Percentiles rank a stretch among this genome's conserved stretches.
Conservation (phyloP, 805 yeast species). For the Kuraishia hungarica region DNA sequence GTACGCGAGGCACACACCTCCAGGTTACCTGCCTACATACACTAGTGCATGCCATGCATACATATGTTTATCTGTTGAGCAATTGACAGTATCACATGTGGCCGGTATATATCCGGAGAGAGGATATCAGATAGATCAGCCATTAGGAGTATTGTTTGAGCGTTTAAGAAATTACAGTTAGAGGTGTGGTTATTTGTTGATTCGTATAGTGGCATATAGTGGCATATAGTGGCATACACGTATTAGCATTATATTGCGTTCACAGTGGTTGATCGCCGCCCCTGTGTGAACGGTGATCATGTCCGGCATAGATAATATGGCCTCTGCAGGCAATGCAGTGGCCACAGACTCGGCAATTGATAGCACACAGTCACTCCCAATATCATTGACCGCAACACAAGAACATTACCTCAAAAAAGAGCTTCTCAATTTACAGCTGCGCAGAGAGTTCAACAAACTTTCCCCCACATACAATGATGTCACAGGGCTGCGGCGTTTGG, state of each 20-base stretch:
- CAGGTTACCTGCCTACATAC: not conserved
- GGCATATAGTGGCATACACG: too few species aligned
- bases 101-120: not conserved
- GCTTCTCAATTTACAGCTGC: conserved; percentile 53
- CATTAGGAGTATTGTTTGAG: too few species aligned
- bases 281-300: too few species aligned
- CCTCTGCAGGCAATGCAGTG: not conserved
- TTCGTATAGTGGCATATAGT: too few species aligned
- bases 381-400: conserved; percentile 45
- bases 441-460: conserved; percentile 51
- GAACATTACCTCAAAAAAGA: conserved; percentile 88
- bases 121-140: not conserved
- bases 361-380: not conserved
- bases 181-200: too few species aligned
- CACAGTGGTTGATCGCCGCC: too few species aligned
- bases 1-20: not conserved
- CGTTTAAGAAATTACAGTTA: too few species aligned
- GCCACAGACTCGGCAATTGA: not conserved
- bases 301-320: not conserved
- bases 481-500: conserved; percentile 59
- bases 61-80: not conserved
- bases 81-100: not conserved
- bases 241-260: too few species aligned
- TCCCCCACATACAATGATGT: conserved; percentile 39
- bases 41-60: not conserved